A percentile compares a stretch with the other conserved stretches of the same genome.
phyloP scores from a whole-genome alignment of 2,329 filamentous ascomycete species.

The Beauveria rudraprayagi region DNA sequence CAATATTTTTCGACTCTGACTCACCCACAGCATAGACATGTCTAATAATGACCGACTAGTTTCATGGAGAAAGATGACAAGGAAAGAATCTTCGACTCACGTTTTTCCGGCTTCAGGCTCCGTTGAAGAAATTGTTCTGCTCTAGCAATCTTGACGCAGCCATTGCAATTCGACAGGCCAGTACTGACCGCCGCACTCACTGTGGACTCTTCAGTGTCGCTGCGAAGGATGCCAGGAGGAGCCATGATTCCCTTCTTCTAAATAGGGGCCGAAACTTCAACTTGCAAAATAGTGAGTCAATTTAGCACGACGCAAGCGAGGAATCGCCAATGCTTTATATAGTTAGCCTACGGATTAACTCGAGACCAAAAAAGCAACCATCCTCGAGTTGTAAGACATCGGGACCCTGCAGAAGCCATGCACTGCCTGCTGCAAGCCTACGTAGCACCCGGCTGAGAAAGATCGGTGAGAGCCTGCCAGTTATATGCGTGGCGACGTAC shows the following conservation, averaged over 20 bases:
- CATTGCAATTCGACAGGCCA: not conserved
- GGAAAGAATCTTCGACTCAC: not conserved
- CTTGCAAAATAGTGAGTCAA: not conserved
- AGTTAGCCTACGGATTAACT: not conserved
- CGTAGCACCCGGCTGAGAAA: not conserved
- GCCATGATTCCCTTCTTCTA: not conserved
- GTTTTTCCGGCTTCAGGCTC: not conserved
- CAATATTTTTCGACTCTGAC: not conserved
- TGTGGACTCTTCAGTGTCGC: not conserved
- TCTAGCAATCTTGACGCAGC: constrained; percentile 8
- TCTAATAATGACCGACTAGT: too few relatives aligned
- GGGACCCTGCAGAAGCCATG: not conserved
- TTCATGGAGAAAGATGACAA: not conserved
- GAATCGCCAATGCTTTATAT: not conserved
- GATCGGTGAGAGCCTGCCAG: not conserved
- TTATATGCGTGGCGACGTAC: too few relatives aligned
- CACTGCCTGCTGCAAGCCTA: not conserved
- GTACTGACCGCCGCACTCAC: not conserved
- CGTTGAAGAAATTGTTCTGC: not conserved
- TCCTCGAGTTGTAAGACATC: not conserved
- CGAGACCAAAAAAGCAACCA: not conserved
- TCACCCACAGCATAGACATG: not conserved
- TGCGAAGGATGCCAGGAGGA: not conserved
- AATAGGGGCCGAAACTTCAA: not conserved
- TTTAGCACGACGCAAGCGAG: not conserved